Base-by-base conservation (phyloP, 306 rosid species). In the Elaeagnus macrophylla region DNA sequence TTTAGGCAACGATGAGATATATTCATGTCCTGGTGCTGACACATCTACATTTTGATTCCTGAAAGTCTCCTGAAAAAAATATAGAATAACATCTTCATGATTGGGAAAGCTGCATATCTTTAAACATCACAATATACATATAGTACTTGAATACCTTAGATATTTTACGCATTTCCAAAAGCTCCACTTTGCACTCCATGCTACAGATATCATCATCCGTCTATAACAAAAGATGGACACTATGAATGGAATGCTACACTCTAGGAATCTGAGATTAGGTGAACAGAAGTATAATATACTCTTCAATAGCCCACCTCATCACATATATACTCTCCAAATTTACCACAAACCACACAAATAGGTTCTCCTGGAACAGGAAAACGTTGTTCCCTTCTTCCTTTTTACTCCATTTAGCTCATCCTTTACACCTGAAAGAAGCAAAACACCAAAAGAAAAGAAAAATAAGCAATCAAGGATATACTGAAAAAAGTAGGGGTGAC, bases 251-350 rank as follows among this genome's bases (percentile, higher is more conserved):
- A 20, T 46, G 54, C 43, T 62, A 35, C 51, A 58, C 20, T 39
- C 52, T 60, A 36, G 49, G 59, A 52, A 54, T 45, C 39, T 25
- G 36, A 58, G 56, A 54, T 51, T 20, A 5, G 10, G 46, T 20
- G 17, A 49, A 46, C 25, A 19, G 58, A 12, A 48, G 32, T 35
- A 18, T 25, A 63, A 40, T 61, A 48, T 32, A 25, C 20, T 41
- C 14, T 59, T 53, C 50, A 38, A 14, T 12, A 12, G 9, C 67
- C 68, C 66, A 84, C 97, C 80, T 80, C 83, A 44, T 88, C 65
- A 77, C 91, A 82, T 76, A 88, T 84, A 59, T 88, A 84, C 68
- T 88, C 97, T 55, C 95, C 97, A 51, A 78, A 88, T 82, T 81
- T 82, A 43, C 95, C 86, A 60, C 97, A 88, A 38, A 88, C 55